These are phyloP conservation scores for Puccinia novopanici DNA, from an alignment of 1,284 basidiomycete species.

Conservation along the genomic window DNA sequence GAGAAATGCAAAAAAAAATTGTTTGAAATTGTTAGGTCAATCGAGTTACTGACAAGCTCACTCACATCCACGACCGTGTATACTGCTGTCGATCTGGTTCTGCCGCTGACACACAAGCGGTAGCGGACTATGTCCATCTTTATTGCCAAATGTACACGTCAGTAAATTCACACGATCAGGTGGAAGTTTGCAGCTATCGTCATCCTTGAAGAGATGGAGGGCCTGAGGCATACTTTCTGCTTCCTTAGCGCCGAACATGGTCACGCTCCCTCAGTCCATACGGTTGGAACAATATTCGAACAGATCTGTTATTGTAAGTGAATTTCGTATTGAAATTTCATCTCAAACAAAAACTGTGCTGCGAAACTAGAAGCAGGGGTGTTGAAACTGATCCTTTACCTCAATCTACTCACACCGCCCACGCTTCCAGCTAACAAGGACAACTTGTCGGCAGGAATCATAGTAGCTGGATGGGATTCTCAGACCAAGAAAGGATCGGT, in stretches of 20 bases:
- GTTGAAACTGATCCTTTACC: background rate
- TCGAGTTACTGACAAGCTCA: conserved; percentile 97
- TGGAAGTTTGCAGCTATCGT: too few species aligned
- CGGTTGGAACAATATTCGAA: conserved; percentile 82
- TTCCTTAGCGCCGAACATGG: conserved; percentile 66
- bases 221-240: background rate
- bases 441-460: conserved; percentile 84
- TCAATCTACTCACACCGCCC: background rate
- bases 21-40: conserved; percentile 69
- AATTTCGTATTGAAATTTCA: background rate
- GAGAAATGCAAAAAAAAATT: background rate
- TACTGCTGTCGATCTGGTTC: conserved; percentile 99
- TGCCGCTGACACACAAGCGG: conserved; percentile 92
- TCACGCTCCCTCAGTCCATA: conserved; percentile 74
- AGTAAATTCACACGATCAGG: conserved; percentile 6
- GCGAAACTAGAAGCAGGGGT: too few species aligned
- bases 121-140: conserved; percentile 90
- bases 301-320: conserved; percentile 76
- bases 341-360: background rate
- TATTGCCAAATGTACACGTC: conserved; percentile 78
- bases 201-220: background rate
- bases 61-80: conserved; percentile 93
- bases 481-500: conserved; percentile 87
- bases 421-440: conserved; percentile 54
- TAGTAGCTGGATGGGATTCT: conserved; percentile 93